Base-by-base conservation (phyloP, 176 grass and related monocot genomes). In the Poa pratensis region DNA sequence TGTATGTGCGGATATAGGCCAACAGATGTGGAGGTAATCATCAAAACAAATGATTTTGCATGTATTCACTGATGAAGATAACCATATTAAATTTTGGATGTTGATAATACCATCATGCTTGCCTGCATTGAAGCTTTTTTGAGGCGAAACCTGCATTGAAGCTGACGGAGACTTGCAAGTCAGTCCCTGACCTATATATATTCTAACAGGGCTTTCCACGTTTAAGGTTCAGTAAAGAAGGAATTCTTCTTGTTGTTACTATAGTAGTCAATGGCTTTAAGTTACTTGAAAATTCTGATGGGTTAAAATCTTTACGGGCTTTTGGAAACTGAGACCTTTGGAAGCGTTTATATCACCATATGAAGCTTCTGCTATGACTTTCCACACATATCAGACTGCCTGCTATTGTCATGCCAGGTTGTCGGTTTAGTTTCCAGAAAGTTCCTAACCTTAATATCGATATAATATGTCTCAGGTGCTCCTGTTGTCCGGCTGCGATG, bases 81-180 rank as follows among this genome's bases (percentile, higher is more conserved):
- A n/a, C 82, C 86, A 92, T 69, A 98, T 98, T 70, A 98, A 98
- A 62, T 95, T 95, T 54, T 98, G 96, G 96, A 95, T 82, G 89
- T 98, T 9, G 93, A 98, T 82, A 95, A 68, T 69, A 83, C 79
- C 69, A 98, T 87, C 86, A 89, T 98, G 89, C 75, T 98, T 60
- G n/a, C n/a, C n/a, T n/a, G n/a, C n/a, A n/a, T n/a, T n/a, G n/a
- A n/a, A n/a, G n/a, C n/a, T n/a, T n/a, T n/a, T n/a, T n/a, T n/a
- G n/a, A n/a, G n/a, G n/a, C n/a, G n/a, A n/a, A n/a, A 91, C 81
- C 48, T 91, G 40, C 73, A 95, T 78, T 30, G 96, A 95, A 13
- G 96, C 93, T 49, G 96, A 98, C 0, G 93, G 96, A 76, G 83
- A 88, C 74, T 84, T 98, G 7, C 93, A 91, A 35, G 96, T 98